Evolutionary conservation across 2,329 filamentous ascomycete species (phyloP), one percentile per base, ranked within the genome.

Genomic region (Fusarium devonianum): DNA sequence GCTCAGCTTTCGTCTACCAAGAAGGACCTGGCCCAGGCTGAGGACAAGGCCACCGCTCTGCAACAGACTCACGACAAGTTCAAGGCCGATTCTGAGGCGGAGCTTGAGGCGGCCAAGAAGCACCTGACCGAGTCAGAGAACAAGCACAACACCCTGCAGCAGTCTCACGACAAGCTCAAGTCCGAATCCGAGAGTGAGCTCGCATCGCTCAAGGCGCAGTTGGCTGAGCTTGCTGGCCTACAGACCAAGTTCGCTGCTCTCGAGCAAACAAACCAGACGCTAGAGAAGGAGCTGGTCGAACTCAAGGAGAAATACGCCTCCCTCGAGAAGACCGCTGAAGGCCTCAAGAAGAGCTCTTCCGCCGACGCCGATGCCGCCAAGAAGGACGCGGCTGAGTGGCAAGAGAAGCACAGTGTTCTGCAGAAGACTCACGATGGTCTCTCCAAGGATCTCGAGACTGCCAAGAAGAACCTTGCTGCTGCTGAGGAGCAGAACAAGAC

Each of bases 181-280:
- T 33, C 57, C 7, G 63, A 57, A 26, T 58, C 57, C n/a, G 54
- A 63, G 2, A 59, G 47, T 29, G 29, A 56, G 26, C 33, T 56
- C 21, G 36, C 42, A 16, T 35, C 55, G 10, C 40, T 53, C 32
- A 53, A 56, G 45, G 29, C 28, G 4, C 65, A 71, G 53, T 63
- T 73, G 12, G 56, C 67, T 10, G 56, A 71, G 23, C 49, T 71
- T 23, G 65, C 66, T 23, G 68, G 69, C 10, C 63, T 65, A 5
- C 48, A 68, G 45, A 67, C 69, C 45, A 72, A 71, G 56, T 63
- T 67, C 25, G 49, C 62, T 25, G 59, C 65, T 17, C 62, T 72
- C 8, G 63, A 72, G 41, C 56, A 67, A 53, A 56, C 60, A 5
- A 56, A 65, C 42, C 62, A 66, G 41, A 36, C 48, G 28, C 49